phyloP scores from a whole-genome alignment of 1,284 basidiomycete genomes.

The Irpex sp. region DNA sequence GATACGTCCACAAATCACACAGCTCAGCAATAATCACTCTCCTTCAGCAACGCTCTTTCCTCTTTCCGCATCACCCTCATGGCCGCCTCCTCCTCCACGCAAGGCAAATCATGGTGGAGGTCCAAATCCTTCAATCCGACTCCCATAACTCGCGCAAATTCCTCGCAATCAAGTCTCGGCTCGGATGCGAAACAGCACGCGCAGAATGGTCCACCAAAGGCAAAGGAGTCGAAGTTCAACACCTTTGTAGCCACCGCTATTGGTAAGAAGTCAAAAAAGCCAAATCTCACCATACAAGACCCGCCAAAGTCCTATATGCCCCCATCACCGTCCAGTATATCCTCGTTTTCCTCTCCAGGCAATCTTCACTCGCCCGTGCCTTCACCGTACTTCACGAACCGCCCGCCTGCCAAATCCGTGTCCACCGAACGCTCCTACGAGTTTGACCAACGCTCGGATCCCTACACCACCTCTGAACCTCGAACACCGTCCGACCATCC shows the following conservation, averaged over 20 bases:
- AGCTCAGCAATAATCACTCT: conserved; percentile 20
- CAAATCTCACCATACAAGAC: conserved; percentile 49
- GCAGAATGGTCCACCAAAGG: conserved; percentile 14
- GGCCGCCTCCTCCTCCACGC: conserved; percentile 20
- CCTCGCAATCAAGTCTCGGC: conserved; percentile 17
- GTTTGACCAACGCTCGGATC: conserved; percentile 26
- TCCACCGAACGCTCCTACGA: conserved; percentile 43
- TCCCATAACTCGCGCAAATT: conserved; percentile 14
- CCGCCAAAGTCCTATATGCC: conserved; percentile 28
- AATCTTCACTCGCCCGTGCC: conserved; percentile 19
- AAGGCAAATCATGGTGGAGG: conserved; percentile 32
- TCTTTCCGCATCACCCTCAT: conserved; percentile 21
- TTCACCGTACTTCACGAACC: conserved; percentile 26
- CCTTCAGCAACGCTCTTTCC: conserved; percentile 24
- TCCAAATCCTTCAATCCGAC: conserved; percentile 27
- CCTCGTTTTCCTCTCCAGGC: conserved; percentile 19
- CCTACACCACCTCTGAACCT: conserved; percentile 31
- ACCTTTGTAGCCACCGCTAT: conserved; percentile 52
- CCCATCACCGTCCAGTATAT: conserved; percentile 13
- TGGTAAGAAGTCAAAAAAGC: conserved; percentile 61
- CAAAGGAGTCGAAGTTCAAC: conserved; percentile 42
- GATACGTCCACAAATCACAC: conserved; percentile 14
- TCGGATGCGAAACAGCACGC: conserved; percentile 19
- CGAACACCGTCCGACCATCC: conserved; percentile 49
- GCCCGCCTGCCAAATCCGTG: conserved; percentile 48